Percentiles rank a stretch among this genome's conserved stretches.
Evolutionary conservation across 108 stramenopile genomes (phyloP).

Genomic region (Hondaea fermentalgiana): DNA sequence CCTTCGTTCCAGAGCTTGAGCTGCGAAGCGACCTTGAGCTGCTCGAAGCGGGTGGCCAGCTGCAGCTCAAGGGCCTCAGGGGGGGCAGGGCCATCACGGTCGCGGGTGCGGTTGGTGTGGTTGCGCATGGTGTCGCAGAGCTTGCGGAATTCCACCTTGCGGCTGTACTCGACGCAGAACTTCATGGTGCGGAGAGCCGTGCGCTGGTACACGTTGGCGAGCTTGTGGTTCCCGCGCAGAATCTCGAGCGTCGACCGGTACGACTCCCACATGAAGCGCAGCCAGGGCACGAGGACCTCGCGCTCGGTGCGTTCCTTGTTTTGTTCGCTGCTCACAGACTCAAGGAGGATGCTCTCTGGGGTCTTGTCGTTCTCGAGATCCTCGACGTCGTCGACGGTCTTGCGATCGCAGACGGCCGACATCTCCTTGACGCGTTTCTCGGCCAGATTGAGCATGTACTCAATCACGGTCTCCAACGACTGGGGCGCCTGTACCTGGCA

Average conservation of each 20-base stretch:
- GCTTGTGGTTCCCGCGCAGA: constrained; percentile 75
- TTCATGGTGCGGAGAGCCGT: constrained; percentile 68
- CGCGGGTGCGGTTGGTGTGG: constrained; percentile 46
- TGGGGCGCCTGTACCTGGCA: constrained; percentile 69
- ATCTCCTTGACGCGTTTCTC: constrained; percentile 32
- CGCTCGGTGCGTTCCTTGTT: constrained; percentile 77
- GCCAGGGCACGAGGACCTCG: constrained; percentile 71
- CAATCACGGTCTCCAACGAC: constrained; percentile 82
- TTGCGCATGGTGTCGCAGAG: constrained; percentile 86
- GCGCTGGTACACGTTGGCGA: constrained; percentile 85
- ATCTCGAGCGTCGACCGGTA: constrained; percentile 92
- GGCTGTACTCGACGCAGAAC: constrained; percentile 75
- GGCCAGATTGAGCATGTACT: constrained; percentile 68
- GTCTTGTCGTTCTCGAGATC: constrained; percentile 72
- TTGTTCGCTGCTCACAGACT: constrained; percentile 85
- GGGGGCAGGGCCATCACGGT: constrained; percentile 77
- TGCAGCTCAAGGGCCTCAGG: constrained; percentile 83
- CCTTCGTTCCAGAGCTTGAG: constrained; percentile 94
- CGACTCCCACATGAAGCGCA: constrained; percentile 97
- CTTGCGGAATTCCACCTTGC: constrained; percentile 83
- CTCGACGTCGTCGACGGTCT: constrained; percentile 52
- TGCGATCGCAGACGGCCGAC: not conserved
- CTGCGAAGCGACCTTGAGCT: constrained; percentile 79
- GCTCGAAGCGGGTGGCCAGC: constrained; percentile 86
- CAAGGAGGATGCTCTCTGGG: constrained; percentile 79